Evolutionary conservation across 768 basidiomycete genomes (phyloP).

Genomic region (Favolaschia claudopus): DNA sequence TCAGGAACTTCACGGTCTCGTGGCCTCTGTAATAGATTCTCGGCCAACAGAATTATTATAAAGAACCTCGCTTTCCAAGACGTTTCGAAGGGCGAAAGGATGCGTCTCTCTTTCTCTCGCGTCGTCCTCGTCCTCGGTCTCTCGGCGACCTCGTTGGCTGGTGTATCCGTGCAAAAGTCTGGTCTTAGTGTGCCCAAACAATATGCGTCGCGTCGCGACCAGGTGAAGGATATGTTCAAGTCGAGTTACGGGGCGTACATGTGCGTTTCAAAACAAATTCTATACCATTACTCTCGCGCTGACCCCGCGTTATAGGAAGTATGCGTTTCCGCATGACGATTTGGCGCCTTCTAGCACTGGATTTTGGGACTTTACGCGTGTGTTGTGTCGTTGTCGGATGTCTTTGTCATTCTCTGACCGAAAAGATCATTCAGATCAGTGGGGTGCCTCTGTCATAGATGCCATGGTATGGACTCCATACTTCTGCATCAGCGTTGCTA

Average conservation of each 20-base stretch:
- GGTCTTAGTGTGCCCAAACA: conserved; percentile 45
- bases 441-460: conserved; percentile 18
- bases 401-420: neutral
- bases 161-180: conserved; percentile 44
- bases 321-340: conserved; percentile 61
- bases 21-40: no score
- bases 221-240: conserved; percentile 50
- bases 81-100: no score
- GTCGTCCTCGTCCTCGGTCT: conserved; percentile 7
- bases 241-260: conserved; percentile 55
- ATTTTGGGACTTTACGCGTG: neutral
- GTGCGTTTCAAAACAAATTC: conserved; percentile 30
- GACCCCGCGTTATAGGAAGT: conserved; percentile 40
- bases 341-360: conserved; percentile 20
- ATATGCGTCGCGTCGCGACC: conserved; percentile 40
- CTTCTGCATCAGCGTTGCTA: neutral
- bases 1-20: no score
- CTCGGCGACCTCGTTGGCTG: conserved; percentile 7
- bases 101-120: no score
- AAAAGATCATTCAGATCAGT: neutral
- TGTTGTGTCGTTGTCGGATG: neutral
- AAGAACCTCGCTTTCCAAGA: no score
- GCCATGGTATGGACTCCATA: conserved; percentile 6
- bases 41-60: no score
- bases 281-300: neutral